A percentile compares a stretch with the other conserved stretches of the same genome.
Conservation (phyloP, 352 stramenopile species). For the Hyaloperonospora arabidopsidis region DNA sequence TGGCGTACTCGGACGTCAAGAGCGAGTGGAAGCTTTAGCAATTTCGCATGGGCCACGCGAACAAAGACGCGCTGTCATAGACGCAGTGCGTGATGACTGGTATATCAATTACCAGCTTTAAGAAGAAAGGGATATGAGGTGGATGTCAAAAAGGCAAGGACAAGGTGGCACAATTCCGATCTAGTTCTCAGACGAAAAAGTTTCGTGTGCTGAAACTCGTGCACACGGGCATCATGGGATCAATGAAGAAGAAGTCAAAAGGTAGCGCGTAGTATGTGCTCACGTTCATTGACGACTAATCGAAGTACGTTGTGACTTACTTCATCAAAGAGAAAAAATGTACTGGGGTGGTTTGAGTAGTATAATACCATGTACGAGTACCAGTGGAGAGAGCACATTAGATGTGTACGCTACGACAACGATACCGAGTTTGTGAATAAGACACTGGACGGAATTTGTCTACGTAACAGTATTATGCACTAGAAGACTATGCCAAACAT, state of each 20-base stretch:
- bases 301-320: neutral
- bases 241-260: neutral
- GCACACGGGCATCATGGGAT: neutral
- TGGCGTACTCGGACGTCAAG: constrained; percentile 2
- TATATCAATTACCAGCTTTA: neutral
- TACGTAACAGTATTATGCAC: constrained; percentile 5
- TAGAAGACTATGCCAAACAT: neutral
- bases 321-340: too few species aligned
- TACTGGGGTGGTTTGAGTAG: too few species aligned
- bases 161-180: neutral
- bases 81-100: neutral
- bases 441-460: neutral
- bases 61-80: neutral
- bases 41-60: constrained; percentile 17
- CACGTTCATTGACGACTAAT: neutral
- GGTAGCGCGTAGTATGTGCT: neutral
- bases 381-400: constrained; percentile 3
- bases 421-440: constrained; percentile 23
- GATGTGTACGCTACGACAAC: constrained; percentile 19
- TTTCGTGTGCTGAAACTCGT: neutral
- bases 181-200: constrained; percentile 5
- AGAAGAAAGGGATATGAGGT: neutral
- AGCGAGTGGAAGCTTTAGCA: constrained; percentile 25
- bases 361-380: too few species aligned
- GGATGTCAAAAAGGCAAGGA: neutral